Conservation (phyloP, 2,329 filamentous ascomycete genomes). For the Penicillium capsulatum region DNA sequence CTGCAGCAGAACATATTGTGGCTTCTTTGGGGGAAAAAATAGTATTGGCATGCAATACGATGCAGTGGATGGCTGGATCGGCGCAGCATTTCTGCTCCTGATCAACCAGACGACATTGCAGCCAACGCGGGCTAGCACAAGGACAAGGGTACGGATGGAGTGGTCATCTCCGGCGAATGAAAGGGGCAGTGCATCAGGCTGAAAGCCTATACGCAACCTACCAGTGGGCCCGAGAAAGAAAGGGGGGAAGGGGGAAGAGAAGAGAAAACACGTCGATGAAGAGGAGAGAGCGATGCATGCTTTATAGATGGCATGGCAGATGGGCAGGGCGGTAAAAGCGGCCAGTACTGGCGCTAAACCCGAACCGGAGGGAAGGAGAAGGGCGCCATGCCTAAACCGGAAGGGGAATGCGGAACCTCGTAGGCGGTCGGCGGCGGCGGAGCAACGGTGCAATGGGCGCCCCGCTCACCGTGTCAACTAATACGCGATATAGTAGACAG, state of each 20-base stretch:
- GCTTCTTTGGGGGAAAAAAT: slow-evolving; percentile 1
- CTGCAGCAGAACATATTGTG: slow-evolving; percentile 3
- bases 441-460: slow-evolving; percentile 17
- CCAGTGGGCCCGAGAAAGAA: no score
- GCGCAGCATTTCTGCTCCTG: no score
- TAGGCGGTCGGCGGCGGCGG: slow-evolving; percentile 19
- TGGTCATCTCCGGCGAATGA: slow-evolving; percentile 8
- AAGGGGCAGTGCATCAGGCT: slow-evolving; percentile 13
- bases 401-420: slow-evolving; percentile 8
- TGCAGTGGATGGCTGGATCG: slow-evolving; percentile 3
- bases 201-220: slow-evolving; percentile 8
- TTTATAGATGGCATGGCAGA: no score
- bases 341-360: no score
- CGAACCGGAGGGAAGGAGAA: slow-evolving; percentile 9
- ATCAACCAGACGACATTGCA: no score
- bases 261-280: slow-evolving; percentile 22
- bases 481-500: neutral
- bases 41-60: neutral
- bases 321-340: slow-evolving; percentile 4
- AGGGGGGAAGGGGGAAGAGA: slow-evolving; percentile 7
- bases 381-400: slow-evolving; percentile 16
- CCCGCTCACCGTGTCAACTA: slow-evolving; percentile 20
- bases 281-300: slow-evolving; percentile 16
- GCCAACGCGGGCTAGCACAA: no score
- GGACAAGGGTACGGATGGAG: slow-evolving; percentile 5